phyloP scores from a whole-genome alignment of 164 flowering plant species.

The Houttuynia cordata region DNA sequence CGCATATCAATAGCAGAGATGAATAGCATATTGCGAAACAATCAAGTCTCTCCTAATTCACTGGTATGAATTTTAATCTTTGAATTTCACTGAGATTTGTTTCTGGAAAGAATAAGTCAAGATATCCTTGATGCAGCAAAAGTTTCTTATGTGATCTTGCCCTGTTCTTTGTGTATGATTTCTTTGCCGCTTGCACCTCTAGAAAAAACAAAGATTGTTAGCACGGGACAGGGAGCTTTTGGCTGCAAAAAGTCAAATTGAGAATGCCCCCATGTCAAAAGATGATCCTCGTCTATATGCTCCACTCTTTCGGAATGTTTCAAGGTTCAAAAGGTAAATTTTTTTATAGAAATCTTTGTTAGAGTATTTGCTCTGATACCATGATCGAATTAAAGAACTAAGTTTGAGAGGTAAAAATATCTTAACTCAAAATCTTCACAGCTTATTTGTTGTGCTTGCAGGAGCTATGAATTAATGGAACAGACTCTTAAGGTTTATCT shows the following conservation, averaged over 20 bases:
- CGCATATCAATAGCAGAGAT: constrained; percentile 2
- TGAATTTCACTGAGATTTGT: not conserved
- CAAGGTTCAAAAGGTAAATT: constrained; percentile 3
- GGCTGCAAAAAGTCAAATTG: constrained; percentile 4
- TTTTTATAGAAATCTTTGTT: too few relatives aligned
- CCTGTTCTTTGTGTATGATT: not conserved
- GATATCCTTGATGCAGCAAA: too few relatives aligned
- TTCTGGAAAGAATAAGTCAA: not conserved
- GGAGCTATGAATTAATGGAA: constrained; percentile 11
- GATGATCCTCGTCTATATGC: constrained; percentile 4
- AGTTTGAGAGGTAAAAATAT: too few relatives aligned
- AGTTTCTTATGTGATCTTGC: not conserved
- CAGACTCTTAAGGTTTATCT: constrained; percentile 5
- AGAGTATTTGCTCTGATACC: too few relatives aligned
- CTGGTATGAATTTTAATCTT: not conserved
- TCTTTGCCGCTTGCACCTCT: not conserved
- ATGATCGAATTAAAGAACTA: too few relatives aligned
- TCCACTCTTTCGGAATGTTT: constrained; percentile 6
- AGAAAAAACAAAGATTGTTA: constrained; percentile 5
- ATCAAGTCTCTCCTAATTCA: not conserved
- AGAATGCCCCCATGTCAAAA: constrained; percentile 4
- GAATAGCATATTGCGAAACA: not conserved
- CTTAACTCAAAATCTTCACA: not conserved
- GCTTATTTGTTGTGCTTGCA: not conserved
- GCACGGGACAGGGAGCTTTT: constrained; percentile 5